Base-by-base conservation (phyloP, 345 rosid species). In the Linum lewisii region DNA sequence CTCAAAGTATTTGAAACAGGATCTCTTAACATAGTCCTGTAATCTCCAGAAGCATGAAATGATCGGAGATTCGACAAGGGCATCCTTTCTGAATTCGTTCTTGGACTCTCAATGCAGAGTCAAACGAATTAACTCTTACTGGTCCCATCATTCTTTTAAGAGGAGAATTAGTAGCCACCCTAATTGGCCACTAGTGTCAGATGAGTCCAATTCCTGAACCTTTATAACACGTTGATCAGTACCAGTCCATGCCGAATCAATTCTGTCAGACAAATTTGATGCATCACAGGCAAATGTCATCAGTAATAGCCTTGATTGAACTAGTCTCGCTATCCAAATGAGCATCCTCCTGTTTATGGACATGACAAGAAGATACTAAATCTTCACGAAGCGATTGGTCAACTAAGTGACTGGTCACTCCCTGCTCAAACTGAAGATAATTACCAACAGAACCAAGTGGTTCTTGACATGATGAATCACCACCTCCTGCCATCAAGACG, bases 221-320 rank as follows among this genome's bases (percentile, higher is more conserved):
- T 76, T 75, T 29, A 54, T 61, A 0, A 63, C 45, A 44, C 55
- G 67, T 3, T 79, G 85, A 64, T 79, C 84, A 25, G 88, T 84
- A 56, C 99, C 99, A 0, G 85, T 78, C 99, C 99, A 94, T n/a
- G 90, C 92, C n/a, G 93, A 87, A 74, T 94, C 99, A 71, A 94
- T 94, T 72, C 84, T 81, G 73, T 83, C 95, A 4, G 97, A 90
- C n/a, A 94, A 72, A 66, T 76, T 75, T 38, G 97, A 78, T 14
- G 66, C 77, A 34, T 81, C 74, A 36, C 82, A 77, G 21, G 82
- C 63, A 38, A n/a, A 63, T 26, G 47, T 68, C 63, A 23, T 64
- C 76, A 4, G 18, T 61, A 34, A 63, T 58, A 63, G 64, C 32
- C 34, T 62, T 72, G 42, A 63, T 60, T 59, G 25, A 49, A 49